Evolutionary conservation across 257 asterid genomes (phyloP), one percentile per base, ranked within the genome.

Genomic region (Lantana camara): DNA sequence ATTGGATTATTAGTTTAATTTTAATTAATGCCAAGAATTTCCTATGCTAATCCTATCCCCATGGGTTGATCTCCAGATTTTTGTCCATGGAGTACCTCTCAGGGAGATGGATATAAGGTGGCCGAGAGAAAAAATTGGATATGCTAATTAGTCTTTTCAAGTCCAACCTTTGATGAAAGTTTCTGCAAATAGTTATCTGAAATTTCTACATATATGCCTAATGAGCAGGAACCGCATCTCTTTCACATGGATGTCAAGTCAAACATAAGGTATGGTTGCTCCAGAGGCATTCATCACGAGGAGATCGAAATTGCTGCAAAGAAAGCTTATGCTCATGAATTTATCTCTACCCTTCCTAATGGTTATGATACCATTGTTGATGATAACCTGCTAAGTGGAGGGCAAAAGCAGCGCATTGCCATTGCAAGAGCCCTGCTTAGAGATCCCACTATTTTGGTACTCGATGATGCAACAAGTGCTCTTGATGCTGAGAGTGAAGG

Each of bases 381-480:
- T 57, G 85, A 78, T 73, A 72, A 76, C 41, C 72, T 83, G 55
- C 69, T 83, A 19, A 83, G 90, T 50, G 83, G 86, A 52, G 95
- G 95, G 13, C 85, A 86, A 67, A 83, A 83, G 78, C 95, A 86
- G 76, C 76, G 90, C 13, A 79, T 86, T n/a, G 83, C 95, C 10
- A 78, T 86, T 42, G 95, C 95, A 17, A 67, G 88, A 56, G 88
- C 88, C 48, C 77, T 86, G 52, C 66, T 83, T 45, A 81, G 88
- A 63, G 83, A 86, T 60, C 90, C 95, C 60, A 48, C 40, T 24
- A 77, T 86, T 66, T 63, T 86, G 17, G 22, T 83, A 38, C 80
- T 86, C 6, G 90, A 86, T 56, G 95, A 86, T 73, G 83, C 95
- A 21, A 83, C 90, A 38, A 86, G 95, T 61, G 90, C 90, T 41